phyloP scores from a whole-genome alignment of 192 early-diverging fungal species.

The Entomortierella chlamydospora region DNA sequence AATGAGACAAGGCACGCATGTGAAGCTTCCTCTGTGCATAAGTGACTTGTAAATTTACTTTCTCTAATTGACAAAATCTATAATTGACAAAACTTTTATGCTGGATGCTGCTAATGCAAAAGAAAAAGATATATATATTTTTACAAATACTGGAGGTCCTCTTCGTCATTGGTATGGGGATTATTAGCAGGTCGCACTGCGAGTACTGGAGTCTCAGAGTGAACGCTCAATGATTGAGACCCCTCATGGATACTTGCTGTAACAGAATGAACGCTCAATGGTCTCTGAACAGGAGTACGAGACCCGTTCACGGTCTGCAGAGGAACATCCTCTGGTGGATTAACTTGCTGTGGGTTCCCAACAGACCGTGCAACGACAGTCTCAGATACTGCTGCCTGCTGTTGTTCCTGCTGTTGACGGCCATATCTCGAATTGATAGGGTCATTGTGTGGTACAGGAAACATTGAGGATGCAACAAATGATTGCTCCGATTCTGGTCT shows the following conservation, averaged over 20 bases:
- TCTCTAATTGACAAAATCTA: constrained; percentile 3
- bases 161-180: not conserved
- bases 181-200: too few relatives aligned
- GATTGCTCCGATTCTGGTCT: constrained; percentile 18
- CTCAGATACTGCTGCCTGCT: not conserved
- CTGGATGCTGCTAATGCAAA: too few relatives aligned
- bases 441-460: constrained; percentile 18
- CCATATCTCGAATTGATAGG: constrained; percentile 18
- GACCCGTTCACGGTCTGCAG: constrained; percentile 1
- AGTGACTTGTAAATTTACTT: not conserved
- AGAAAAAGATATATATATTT: not conserved
- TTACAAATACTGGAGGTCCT: constrained; percentile 17
- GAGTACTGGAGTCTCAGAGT: not conserved
- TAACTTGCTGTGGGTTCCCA: not conserved
- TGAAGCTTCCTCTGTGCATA: too few relatives aligned
- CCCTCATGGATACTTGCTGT: not conserved
- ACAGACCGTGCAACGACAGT: not conserved
- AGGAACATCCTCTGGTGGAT: constrained; percentile 1
- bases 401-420: constrained; percentile 21
- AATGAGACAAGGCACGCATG: not conserved
- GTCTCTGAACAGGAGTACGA: not conserved
- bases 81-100: too few relatives aligned
- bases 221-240: constrained; percentile 5
- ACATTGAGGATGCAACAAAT: constrained; percentile 46
- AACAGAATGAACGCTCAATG: constrained; percentile 10